Conservation (phyloP, 2,329 filamentous ascomycete species). For the Chrysoporthe austroafricana region DNA sequence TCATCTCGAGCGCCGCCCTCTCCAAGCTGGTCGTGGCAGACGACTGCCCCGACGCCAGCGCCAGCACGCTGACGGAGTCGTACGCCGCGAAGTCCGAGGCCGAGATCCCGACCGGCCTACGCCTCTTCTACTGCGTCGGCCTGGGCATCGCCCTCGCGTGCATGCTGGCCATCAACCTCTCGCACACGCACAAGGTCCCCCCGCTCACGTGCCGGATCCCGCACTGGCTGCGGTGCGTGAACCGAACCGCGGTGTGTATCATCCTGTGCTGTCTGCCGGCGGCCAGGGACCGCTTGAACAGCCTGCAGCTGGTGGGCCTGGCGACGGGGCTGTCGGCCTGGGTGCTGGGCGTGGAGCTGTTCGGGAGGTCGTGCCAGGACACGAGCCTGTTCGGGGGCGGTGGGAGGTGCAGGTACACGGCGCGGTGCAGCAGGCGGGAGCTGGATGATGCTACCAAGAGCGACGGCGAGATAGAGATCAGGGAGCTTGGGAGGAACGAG, state of each 20-base stretch:
- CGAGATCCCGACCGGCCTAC: slow-evolving; percentile 55
- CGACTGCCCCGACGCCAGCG: slow-evolving; percentile 53
- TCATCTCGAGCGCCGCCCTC: slow-evolving; percentile 61
- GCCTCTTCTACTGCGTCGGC: slow-evolving; percentile 68
- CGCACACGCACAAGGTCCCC: slow-evolving; percentile 57
- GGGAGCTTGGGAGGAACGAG: slow-evolving; percentile 35
- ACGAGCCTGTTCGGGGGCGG: slow-evolving; percentile 49
- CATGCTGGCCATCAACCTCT: slow-evolving; percentile 58
- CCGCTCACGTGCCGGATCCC: slow-evolving; percentile 51
- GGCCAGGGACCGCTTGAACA: slow-evolving; percentile 47
- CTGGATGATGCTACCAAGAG: slow-evolving; percentile 38
- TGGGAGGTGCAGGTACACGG: slow-evolving; percentile 45
- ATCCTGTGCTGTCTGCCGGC: slow-evolving; percentile 60
- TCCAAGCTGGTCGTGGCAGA: slow-evolving; percentile 62
- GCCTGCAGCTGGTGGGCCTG: slow-evolving; percentile 49
- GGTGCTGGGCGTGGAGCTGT: slow-evolving; percentile 53
- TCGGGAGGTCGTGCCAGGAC: slow-evolving; percentile 50
- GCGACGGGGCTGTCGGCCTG: slow-evolving; percentile 50
- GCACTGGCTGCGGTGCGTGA: slow-evolving; percentile 54
- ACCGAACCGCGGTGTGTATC: slow-evolving; percentile 54
- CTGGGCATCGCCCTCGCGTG: slow-evolving; percentile 57
- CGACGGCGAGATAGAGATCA: slow-evolving; percentile 34
- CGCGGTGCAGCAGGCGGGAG: slow-evolving; percentile 44
- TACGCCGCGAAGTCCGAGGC: slow-evolving; percentile 54
- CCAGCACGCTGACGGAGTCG: slow-evolving; percentile 52